Evolutionary conservation across 2,329 filamentous ascomycete genomes (phyloP).

Genomic region (Hymenoscyphus fructigenus): DNA sequence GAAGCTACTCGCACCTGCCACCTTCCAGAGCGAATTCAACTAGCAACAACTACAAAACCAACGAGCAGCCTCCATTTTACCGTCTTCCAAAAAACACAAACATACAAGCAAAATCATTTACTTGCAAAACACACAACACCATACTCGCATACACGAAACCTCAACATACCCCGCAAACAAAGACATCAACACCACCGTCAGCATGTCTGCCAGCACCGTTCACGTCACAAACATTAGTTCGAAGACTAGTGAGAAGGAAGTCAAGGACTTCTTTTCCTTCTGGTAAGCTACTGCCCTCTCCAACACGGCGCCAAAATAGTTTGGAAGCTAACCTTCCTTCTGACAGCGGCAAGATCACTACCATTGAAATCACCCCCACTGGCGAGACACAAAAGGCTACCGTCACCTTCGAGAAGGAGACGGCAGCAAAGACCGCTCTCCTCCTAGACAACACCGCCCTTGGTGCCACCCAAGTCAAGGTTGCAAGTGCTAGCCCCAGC

Average conservation of each 20-base stretch:
- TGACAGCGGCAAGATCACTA: slow-evolving; percentile 82
- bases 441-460: slow-evolving; percentile 97
- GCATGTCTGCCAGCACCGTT: slow-evolving; percentile 56
- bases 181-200: slow-evolving; percentile 12
- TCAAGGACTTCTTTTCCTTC: slow-evolving; percentile 97
- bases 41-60: not conserved
- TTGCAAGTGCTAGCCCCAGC: slow-evolving; percentile 62
- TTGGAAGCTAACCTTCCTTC: not conserved
- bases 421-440: slow-evolving; percentile 93
- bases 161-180: not conserved
- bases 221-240: slow-evolving; percentile 86
- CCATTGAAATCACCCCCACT: slow-evolving; percentile 69
- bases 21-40: not conserved
- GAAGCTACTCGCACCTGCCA: slow-evolving; percentile 1
- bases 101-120: not conserved
- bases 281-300: slow-evolving; percentile 54
- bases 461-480: slow-evolving; percentile 77
- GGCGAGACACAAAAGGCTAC: slow-evolving; percentile 76
- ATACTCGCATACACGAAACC: not conserved
- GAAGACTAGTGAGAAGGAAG: slow-evolving; percentile 83
- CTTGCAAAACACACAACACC: slow-evolving; percentile 2
- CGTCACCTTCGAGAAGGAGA: slow-evolving; percentile 97
- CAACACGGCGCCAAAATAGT: slow-evolving; percentile 16
- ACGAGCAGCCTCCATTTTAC: not conserved
- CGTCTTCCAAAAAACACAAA: not conserved